Percentiles rank a stretch among this genome's conserved stretches.
Evolutionary conservation across 352 stramenopile genomes (phyloP).

Genomic region (Phytophthora pinifolia): DNA sequence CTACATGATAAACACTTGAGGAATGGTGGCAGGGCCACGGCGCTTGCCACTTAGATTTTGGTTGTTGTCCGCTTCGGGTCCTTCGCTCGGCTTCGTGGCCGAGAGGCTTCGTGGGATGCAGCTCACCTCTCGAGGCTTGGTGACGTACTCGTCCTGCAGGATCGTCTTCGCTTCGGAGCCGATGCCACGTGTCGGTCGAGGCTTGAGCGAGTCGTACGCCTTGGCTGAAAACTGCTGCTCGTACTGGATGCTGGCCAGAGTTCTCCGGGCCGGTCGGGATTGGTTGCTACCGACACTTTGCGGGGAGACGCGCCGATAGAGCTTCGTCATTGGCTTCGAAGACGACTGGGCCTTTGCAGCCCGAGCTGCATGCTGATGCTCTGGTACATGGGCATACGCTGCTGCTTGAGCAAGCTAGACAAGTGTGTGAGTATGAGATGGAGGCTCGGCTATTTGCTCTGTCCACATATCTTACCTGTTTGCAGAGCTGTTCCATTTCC

Average conservation of each 20-base stretch:
- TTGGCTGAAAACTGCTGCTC: constrained; percentile 44
- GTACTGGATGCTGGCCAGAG: constrained; percentile 64
- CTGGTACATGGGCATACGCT: constrained; percentile 55
- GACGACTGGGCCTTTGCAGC: constrained; percentile 13
- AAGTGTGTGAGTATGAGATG: neutral
- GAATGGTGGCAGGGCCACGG: constrained; percentile 40
- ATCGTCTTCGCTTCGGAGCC: constrained; percentile 42
- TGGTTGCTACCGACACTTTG: constrained; percentile 5
- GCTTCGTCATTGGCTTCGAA: constrained; percentile 55
- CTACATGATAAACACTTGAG: constrained; percentile 77
- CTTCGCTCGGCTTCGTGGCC: constrained; percentile 10
- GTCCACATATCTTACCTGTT: constrained; percentile 10
- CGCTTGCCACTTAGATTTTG: constrained; percentile 43
- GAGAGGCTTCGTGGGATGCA: constrained; percentile 44
- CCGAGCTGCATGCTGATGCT: constrained; percentile 16
- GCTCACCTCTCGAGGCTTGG: constrained; percentile 56
- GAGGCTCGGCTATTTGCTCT: neutral
- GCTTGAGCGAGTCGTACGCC: constrained; percentile 36
- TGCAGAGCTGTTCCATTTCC: constrained; percentile 67
- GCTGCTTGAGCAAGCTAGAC: constrained; percentile 51
- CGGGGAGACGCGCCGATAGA: constrained; percentile 44
- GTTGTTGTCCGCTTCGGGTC: constrained; percentile 6
- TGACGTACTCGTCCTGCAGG: constrained; percentile 75
- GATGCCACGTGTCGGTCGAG: constrained; percentile 36
- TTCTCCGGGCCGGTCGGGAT: constrained; percentile 43